These are phyloP conservation scores for Ustilago tritici DNA, from an alignment of 1,284 basidiomycete genomes.

Conservation along the genomic window DNA sequence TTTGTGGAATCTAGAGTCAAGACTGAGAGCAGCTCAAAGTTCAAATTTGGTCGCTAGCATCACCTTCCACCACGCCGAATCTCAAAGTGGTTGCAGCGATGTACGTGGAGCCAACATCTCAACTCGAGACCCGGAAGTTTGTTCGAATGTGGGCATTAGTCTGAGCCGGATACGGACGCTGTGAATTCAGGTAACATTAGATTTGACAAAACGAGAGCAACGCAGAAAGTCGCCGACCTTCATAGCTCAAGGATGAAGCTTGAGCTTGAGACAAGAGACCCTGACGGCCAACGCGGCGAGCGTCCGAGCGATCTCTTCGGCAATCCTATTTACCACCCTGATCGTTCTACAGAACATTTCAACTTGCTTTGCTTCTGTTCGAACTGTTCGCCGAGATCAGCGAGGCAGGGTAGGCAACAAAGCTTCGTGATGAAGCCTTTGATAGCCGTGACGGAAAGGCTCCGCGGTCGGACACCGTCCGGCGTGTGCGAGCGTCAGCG, in stretches of 20 bases:
- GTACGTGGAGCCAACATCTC: neutral
- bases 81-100: neutral
- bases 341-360: neutral
- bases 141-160: neutral
- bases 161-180: neutral
- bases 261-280: neutral
- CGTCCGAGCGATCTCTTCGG: neutral
- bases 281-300: constrained; percentile 5
- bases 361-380: neutral
- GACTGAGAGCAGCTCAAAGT: constrained; percentile 3
- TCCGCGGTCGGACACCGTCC: constrained; percentile 37
- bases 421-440: neutral
- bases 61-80: neutral
- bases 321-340: neutral
- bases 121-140: neutral
- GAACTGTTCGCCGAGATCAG: constrained; percentile 6
- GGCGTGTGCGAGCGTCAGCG: constrained; percentile 3
- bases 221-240: neutral
- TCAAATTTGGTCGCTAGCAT: neutral
- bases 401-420: neutral
- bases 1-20: constrained; percentile 6
- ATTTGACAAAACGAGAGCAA: neutral
- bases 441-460: constrained; percentile 17
- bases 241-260: neutral
- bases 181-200: neutral